These are phyloP conservation scores for Thuidium tamariscinum DNA, from an alignment of 225 moss, liverwort and hornwort species.

Conservation along the genomic window DNA sequence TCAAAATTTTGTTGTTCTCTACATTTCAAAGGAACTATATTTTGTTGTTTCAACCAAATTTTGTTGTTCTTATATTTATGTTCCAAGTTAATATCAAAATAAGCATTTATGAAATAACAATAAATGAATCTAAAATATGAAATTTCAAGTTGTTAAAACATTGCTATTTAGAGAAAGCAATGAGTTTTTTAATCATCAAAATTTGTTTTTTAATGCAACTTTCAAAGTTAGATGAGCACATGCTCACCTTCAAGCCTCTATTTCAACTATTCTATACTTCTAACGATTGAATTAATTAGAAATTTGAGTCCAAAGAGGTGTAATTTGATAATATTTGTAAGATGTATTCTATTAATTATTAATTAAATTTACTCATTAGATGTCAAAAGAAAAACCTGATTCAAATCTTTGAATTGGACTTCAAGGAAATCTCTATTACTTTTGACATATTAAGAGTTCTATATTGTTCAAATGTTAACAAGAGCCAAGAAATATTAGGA, in stretches of 20 bases:
- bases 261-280: background rate
- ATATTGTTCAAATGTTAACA: background rate
- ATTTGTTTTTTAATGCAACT: background rate
- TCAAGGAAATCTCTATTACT: background rate
- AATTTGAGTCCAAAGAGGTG: background rate
- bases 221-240: background rate
- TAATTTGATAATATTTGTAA: background rate
- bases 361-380: too few species aligned
- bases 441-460: background rate
- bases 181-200: background rate
- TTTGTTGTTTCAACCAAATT: too few species aligned
- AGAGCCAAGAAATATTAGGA: background rate
- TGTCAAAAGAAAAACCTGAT: rapidly evolving
- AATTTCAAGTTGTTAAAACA: background rate
- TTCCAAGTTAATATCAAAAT: background rate
- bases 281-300: background rate
- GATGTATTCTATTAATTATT: background rate
- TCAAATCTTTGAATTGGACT: background rate
- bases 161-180: background rate
- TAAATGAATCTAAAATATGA: background rate
- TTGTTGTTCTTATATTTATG: too few species aligned
- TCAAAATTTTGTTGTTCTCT: background rate
- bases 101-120: too few species aligned
- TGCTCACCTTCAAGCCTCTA: background rate
- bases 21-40: too few species aligned